Evolutionary conservation across 345 rosid species (phyloP), one percentile per base, ranked within the genome.

Genomic region (Eucalyptus lansdowneana): DNA sequence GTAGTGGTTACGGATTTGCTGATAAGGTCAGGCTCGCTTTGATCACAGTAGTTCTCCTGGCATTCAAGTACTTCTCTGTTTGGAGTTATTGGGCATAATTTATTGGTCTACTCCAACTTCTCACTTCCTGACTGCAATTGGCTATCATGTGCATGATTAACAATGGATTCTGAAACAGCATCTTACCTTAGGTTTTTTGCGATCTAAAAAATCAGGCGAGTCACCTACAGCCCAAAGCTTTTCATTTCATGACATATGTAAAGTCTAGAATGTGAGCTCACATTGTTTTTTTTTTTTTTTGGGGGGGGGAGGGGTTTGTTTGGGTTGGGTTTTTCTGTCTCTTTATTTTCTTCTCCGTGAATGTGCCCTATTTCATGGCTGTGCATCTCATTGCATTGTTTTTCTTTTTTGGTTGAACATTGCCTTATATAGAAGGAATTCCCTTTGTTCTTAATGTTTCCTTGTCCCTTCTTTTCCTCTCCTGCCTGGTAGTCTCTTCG

Each of bases 1-100:
- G 97, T 87, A 94, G 94, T 21, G 97, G 99, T 89, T 98, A 98
- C 89, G 99, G 99, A 89, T 97, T 96, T 92, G 99, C 99, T 56
- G 99, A 98, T 90, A 98, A 98, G 99, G 99, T 98, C 91, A 91
- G 21, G 44, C 89, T 60, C 3, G 11, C 49, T 60, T 45, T 29
- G 40, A 31, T 65, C 44, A 67, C 19, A 31, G 51, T 11, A 62
- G 53, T 47, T 47, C 40, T 27, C 58, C 86, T 88, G 17, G 54
- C n/a, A 72, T 50, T 47, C 54, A 40, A 65, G 67, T 40, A 13
- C 22, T 76, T 40, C 85, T 76, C 44, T 40, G 13, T 40, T 40
- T 76, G 9, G 85, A 76, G 85, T 37, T 21, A 21, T 21, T 5
- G 45, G 29, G 44, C 85, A 76, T 76, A 22, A 40, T 12, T 76